A percentile compares a stretch with the other conserved stretches of the same genome.
Evolutionary conservation across 2,329 filamentous ascomycete species (phyloP).

Genomic region (Fusarium luffae): DNA sequence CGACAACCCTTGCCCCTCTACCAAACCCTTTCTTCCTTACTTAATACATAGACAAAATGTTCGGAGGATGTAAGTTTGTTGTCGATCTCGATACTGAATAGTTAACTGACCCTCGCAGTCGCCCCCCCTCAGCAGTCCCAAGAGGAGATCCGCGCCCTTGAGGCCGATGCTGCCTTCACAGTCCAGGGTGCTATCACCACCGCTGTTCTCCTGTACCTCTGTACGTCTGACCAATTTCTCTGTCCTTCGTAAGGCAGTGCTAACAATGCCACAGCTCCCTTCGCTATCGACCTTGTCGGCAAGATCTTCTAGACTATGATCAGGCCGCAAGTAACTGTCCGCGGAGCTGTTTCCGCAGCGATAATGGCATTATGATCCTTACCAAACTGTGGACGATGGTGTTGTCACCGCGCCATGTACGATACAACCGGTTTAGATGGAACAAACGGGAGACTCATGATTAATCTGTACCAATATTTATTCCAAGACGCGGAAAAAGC

Average conservation of each 20-base stretch:
- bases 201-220: slow-evolving; percentile 78
- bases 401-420: slow-evolving; percentile 35
- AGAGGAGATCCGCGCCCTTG: slow-evolving; percentile 76
- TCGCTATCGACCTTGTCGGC: slow-evolving; percentile 65
- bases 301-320: slow-evolving; percentile 53
- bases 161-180: slow-evolving; percentile 73
- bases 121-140: slow-evolving; percentile 75
- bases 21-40: not conserved
- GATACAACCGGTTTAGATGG: slow-evolving; percentile 39
- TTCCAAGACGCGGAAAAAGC: slow-evolving; percentile 25
- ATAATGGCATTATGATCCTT: slow-evolving; percentile 15
- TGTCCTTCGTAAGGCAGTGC: not conserved
- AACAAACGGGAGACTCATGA: slow-evolving; percentile 38
- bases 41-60: slow-evolving; percentile 60
- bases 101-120: slow-evolving; percentile 57
- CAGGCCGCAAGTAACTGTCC: not conserved
- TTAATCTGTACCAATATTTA: slow-evolving; percentile 43
- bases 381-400: slow-evolving; percentile 21
- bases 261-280: slow-evolving; percentile 60
- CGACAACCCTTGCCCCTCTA: slow-evolving; percentile 15
- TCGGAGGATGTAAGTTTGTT: slow-evolving; percentile 68
- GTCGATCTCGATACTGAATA: not conserved
- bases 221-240: slow-evolving; percentile 60
- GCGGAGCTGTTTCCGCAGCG: slow-evolving; percentile 4
- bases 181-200: slow-evolving; percentile 74